Base-by-base conservation (phyloP, 768 basidiomycete species). In the Pleurotus citrinopileatus region DNA sequence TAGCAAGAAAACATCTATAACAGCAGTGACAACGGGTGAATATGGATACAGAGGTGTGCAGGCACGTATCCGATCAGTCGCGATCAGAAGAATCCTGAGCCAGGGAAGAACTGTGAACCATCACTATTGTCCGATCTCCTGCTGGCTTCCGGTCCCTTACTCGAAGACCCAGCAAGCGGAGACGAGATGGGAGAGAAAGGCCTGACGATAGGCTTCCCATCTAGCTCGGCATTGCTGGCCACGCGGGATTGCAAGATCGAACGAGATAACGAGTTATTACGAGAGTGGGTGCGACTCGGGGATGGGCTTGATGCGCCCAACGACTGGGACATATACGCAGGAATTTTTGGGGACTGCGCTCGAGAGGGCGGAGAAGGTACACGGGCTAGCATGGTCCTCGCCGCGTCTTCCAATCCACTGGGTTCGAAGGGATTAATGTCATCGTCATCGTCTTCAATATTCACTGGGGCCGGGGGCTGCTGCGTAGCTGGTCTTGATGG, bases 371-470 rank as follows among this genome's bases (percentile, higher is more conserved):
- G 55, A 12, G 52, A 52, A 12, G 58, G 36, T 22, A 62, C 40
- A 22, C 55, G 58, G 32, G 63, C 55, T 22, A 55, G 48, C 22
- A 55, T 51, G 4, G 53, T 55, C 23, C 43, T 51, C 13, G 46
- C 27, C 54, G 68, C 64, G 15, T 71, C 69, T 17, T 66, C 66
- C 44, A 66, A 29, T 40, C 64, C 61, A 55, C 73, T 78, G 54
- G 62, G 66, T 56, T 67, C 65, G 57, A 78, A 78, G 1, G 77
- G 76, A 51, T 78, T 71, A 13, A 72, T 40, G 47, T 73, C 74
- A 3, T 73, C 74, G 25, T 69, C 73, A 3, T 34, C 32, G n/a
- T 65, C 67, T 10, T 64, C 62, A 6, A 59, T 52, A 4, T 54
- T 40, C 27, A 42, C 52, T 10, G 58, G 28, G 46, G 44, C 53